These are phyloP conservation scores for Leptographium galeiforme DNA, from an alignment of 2,329 filamentous ascomycete genomes.

Conservation along the genomic window DNA sequence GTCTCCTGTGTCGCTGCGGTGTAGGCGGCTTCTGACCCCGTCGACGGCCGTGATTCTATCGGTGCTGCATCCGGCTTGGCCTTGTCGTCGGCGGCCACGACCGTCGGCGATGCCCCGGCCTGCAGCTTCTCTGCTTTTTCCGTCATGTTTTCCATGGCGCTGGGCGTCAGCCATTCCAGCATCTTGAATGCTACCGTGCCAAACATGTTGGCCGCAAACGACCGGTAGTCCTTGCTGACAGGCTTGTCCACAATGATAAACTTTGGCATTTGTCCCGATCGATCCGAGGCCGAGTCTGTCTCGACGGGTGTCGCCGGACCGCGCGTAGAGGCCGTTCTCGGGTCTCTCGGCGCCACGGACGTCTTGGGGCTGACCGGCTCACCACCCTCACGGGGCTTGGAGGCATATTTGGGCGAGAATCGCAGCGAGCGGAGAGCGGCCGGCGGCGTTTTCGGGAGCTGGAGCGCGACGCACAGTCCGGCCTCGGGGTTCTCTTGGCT, in stretches of 20 bases:
- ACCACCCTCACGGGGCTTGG: constrained; percentile 9
- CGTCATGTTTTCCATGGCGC: constrained; percentile 36
- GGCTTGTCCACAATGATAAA: constrained; percentile 32
- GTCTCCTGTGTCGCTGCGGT: neutral
- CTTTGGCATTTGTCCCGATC: constrained; percentile 4
- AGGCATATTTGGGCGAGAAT: constrained; percentile 24
- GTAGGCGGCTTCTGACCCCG: neutral
- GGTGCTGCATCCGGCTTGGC: neutral
- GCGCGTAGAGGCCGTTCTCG: neutral
- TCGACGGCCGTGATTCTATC: neutral
- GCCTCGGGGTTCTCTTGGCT: constrained; percentile 64
- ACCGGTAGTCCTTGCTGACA: constrained; percentile 41
- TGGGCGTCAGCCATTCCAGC: constrained; percentile 56
- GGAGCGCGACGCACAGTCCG: constrained; percentile 48
- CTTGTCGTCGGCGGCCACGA: neutral
- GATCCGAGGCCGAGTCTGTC: neutral
- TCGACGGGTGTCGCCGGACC: neutral
- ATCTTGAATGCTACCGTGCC: constrained; percentile 55
- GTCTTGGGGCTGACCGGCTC: neutral
- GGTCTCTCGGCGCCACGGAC: neutral
- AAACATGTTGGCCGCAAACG: constrained; percentile 50
- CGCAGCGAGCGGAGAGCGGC: constrained; percentile 33
- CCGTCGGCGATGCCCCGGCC: constrained; percentile 11
- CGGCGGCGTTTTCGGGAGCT: constrained; percentile 26
- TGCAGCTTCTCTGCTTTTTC: constrained; percentile 21